phyloP scores from a whole-genome alignment of 2,329 filamentous ascomycete species.

The Exophiala sp. region DNA sequence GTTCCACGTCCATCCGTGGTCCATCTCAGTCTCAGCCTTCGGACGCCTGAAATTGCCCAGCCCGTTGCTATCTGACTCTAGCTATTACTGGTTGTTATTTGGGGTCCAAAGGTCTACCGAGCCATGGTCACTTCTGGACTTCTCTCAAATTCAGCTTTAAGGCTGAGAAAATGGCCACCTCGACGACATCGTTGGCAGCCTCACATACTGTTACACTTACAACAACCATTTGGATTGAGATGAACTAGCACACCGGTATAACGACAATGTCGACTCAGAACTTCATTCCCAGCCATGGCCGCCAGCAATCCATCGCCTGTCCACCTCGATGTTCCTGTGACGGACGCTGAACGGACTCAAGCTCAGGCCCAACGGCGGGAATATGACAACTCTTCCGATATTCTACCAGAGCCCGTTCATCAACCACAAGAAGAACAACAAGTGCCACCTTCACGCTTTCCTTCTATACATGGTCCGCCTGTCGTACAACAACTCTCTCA shows the following conservation, averaged over 20 bases:
- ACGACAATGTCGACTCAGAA: slow-evolving; percentile 15
- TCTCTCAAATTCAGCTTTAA: background rate
- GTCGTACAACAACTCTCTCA: slow-evolving; percentile 4
- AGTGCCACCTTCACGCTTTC: slow-evolving; percentile 16
- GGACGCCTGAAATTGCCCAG: background rate
- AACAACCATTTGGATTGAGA: background rate
- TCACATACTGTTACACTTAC: background rate
- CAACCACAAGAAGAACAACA: slow-evolving; percentile 3
- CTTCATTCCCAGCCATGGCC: slow-evolving; percentile 16
- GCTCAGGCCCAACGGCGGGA: slow-evolving; percentile 9
- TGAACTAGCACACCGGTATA: slow-evolving; percentile 6
- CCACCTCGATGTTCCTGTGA: slow-evolving; percentile 23
- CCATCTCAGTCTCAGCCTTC: background rate
- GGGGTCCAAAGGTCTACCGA: background rate
- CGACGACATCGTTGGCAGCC: background rate
- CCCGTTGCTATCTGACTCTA: background rate
- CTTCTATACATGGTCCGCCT: slow-evolving; percentile 15
- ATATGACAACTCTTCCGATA: slow-evolving; percentile 10
- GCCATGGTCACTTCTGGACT: background rate
- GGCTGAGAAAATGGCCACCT: background rate
- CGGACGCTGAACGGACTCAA: slow-evolving; percentile 21
- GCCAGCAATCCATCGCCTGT: slow-evolving; percentile 12
- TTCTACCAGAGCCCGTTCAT: slow-evolving; percentile 17
- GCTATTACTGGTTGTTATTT: background rate
- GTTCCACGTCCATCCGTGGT: background rate